A percentile compares a stretch with the other conserved stretches of the same genome.
Evolutionary conservation across 2,329 filamentous ascomycete genomes (phyloP).

Genomic region (Grosmannia huntii): DNA sequence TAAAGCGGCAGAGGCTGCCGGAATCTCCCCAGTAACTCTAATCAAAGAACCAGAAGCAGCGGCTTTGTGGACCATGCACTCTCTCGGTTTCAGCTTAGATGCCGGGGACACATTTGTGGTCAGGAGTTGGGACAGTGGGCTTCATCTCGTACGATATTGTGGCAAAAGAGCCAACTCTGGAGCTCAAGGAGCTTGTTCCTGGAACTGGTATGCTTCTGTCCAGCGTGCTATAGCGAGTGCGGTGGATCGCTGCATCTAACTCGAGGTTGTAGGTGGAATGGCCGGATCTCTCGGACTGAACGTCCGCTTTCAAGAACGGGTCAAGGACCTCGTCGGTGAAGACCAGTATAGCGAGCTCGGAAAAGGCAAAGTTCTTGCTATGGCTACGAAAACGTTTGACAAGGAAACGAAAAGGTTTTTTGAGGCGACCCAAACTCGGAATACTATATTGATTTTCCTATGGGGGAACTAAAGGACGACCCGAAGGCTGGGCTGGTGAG

Average conservation of each 20-base stretch:
- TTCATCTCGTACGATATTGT: conserved; percentile 37
- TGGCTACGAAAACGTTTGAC: neutral
- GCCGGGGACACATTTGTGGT: conserved; percentile 14
- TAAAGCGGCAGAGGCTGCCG: conserved; percentile 15
- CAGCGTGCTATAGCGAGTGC: neutral
- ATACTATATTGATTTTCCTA: conserved; percentile 10
- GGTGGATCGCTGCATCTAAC: neutral
- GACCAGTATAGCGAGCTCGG: neutral
- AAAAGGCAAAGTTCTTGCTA: neutral
- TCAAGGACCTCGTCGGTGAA: conserved; percentile 12
- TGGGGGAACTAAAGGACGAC: conserved; percentile 11
- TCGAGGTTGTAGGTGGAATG: conserved; percentile 8
- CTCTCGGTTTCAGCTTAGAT: neutral
- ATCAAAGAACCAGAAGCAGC: conserved; percentile 32
- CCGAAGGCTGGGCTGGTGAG: neutral
- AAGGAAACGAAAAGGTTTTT: conserved; percentile 13
- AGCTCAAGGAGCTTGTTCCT: conserved; percentile 15
- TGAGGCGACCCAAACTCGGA: neutral
- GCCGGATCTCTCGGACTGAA: conserved; percentile 15
- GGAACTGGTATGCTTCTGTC: conserved; percentile 10
- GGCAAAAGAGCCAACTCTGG: conserved; percentile 9
- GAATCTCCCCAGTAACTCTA: neutral
- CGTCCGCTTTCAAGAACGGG: conserved; percentile 9
- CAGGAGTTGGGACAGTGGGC: conserved; percentile 24
- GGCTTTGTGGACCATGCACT: conserved; percentile 20